Conservation (phyloP, 352 stramenopile species). For the Plasmopara muralis region DNA sequence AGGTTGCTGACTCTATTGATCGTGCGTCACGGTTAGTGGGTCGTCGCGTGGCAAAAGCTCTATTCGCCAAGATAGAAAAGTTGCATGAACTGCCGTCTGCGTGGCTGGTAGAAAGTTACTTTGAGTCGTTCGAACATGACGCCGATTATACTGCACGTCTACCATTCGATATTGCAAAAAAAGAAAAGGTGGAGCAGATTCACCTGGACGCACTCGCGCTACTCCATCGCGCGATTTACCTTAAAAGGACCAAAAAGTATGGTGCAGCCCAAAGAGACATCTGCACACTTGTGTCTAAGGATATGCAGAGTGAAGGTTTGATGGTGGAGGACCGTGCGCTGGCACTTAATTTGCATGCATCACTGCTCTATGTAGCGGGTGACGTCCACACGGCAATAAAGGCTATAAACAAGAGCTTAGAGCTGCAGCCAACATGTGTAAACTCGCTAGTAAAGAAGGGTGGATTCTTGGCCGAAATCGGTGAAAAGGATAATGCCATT, state of each 20-base stretch:
- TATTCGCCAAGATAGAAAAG: conserved; percentile 66
- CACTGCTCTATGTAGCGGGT: conserved; percentile 72
- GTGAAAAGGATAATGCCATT: conserved; percentile 51
- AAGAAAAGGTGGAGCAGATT: conserved; percentile 17
- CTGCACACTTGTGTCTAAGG: too few species aligned
- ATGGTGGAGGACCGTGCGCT: conserved; percentile 35
- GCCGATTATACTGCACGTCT: conserved; percentile 50
- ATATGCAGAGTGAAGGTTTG: conserved; percentile 29
- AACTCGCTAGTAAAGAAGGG: conserved; percentile 80
- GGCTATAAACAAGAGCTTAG: conserved; percentile 52
- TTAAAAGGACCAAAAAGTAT: conserved; percentile 31
- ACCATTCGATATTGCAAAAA: conserved; percentile 62
- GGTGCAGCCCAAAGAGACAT: too few species aligned
- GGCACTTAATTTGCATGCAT: conserved; percentile 71
- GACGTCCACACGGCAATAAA: conserved; percentile 69
- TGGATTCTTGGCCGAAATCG: conserved; percentile 70
- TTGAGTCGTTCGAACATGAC: conserved; percentile 79
- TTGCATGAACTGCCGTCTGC: conserved; percentile 63
- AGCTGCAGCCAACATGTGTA: conserved; percentile 41
- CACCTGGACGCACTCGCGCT: conserved; percentile 51
- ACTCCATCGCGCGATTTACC: conserved; percentile 57
- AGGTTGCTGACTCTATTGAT: conserved; percentile 68
- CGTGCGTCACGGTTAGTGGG: conserved; percentile 61
- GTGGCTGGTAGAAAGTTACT: conserved; percentile 83
- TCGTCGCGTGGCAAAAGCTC: conserved; percentile 51